A percentile compares a stretch with the other conserved stretches of the same genome.
Conservation (phyloP, 2,329 filamentous ascomycete species). For the Rhynchosporium graminicola region DNA sequence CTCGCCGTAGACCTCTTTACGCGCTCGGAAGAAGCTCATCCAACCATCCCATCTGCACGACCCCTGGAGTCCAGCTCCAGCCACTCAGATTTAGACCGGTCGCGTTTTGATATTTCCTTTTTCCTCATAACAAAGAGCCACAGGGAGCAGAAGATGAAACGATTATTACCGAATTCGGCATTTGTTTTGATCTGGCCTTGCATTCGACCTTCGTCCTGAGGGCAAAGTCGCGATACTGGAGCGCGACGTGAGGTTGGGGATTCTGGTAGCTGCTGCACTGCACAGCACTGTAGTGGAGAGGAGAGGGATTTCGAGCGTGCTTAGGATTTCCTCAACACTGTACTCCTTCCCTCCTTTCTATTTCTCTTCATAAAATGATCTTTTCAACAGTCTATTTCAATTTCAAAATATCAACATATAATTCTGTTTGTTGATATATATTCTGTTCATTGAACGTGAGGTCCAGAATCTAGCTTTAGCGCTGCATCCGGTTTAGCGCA, state of each 20-base stretch:
- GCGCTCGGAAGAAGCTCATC: conserved; percentile 29
- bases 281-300: conserved; percentile 15
- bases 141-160: conserved; percentile 28
- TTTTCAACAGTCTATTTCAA: conserved; percentile 1
- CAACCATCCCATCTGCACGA: conserved; percentile 26
- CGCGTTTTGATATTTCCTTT: conserved; percentile 32
- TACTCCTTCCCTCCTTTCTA: background rate
- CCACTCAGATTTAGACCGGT: conserved; percentile 33
- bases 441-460: conserved; percentile 12
- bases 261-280: conserved; percentile 4
- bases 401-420: background rate
- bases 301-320: conserved; percentile 19
- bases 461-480: conserved; percentile 2
- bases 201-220: conserved; percentile 22
- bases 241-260: conserved; percentile 33
- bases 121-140: conserved; percentile 37
- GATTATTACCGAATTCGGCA: conserved; percentile 31
- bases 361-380: conserved; percentile 8
- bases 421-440: background rate
- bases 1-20: conserved; percentile 37
- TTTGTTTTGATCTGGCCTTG: conserved; percentile 38
- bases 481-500: conserved; percentile 19
- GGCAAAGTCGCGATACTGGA: conserved; percentile 32
- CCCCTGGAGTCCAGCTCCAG: conserved; percentile 22
- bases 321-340: conserved; percentile 6